Evolutionary conservation across 2,329 filamentous ascomycete genomes (phyloP), one percentile per base, ranked within the genome.

Genomic region (Fusarium papillatum): DNA sequence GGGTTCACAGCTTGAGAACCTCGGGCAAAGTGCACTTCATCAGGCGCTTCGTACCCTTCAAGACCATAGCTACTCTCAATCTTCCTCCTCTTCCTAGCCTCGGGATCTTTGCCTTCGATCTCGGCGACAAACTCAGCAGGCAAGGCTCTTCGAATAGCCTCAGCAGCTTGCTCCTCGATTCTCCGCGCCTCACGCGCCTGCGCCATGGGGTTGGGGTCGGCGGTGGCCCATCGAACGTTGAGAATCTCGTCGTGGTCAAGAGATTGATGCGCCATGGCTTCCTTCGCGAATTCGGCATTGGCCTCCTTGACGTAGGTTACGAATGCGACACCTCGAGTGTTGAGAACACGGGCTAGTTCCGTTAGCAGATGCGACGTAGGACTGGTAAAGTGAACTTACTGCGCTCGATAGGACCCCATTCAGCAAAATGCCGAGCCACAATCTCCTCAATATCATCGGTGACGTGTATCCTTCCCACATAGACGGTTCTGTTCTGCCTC

Each of bases 401-500:
- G 55, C 97, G 91, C 83, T 98, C 96, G 62, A 99, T 88, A 80
- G 96, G 94, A 1, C 97, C 97, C 96, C 96, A 99, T 89, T 99
- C 97, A 29, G 95, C 94, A 82, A 98, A 98, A 85, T 99, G 97
- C 17, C 97, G 90, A 36, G 96, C 93, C 8, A 98, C 96, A 41
- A 98, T 91, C 85, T 99, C 97, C 82, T 99, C 96, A 73, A 98
- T 98, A 81, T 98, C 96, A 83, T 98, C 97, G 16, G 93, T 96
- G 41, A 98, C 96, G 83, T 98, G 95, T 83, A 99, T 98, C 60
- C 96, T 89, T 7, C 97, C 97, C 1, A 98, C 91, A 80, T 99
- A 99, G 8, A 99, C 88, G 1, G 97, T 99, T 38, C 97, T 90
- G 82, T 99, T 99, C 81, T 98, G 95, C 26, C 97, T 90, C 91